Percentiles rank a stretch among this genome's conserved stretches.
Evolutionary conservation across 148 eudicot species (phyloP).

Genomic region (Cornus suecica): DNA sequence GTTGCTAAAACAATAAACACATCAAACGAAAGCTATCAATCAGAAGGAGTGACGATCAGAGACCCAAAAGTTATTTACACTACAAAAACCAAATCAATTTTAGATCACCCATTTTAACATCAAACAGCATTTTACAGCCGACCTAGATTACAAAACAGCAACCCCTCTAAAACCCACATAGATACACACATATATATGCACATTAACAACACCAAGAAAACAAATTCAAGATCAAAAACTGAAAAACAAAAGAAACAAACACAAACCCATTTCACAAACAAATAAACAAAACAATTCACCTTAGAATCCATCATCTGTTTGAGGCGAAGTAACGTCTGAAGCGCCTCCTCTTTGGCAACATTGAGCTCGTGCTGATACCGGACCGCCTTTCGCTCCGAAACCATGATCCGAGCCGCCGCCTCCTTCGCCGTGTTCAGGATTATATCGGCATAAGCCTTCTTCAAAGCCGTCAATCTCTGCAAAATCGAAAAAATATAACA

Average conservation of each 20-base stretch:
- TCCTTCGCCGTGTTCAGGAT: constrained; percentile 72
- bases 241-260: too few relatives aligned
- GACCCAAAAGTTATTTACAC: neutral
- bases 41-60: neutral
- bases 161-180: neutral
- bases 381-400: constrained; percentile 60
- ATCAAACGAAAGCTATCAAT: neutral
- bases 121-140: constrained; percentile 1
- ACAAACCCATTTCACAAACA: constrained; percentile 15
- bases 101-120: neutral
- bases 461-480: constrained; percentile 75
- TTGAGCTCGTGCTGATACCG: constrained; percentile 49
- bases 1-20: neutral
- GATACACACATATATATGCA: too few relatives aligned
- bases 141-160: constrained; percentile 4
- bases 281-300: constrained; percentile 34
- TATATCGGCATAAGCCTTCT: constrained; percentile 86
- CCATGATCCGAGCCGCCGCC: constrained; percentile 73
- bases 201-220: neutral
- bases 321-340: constrained; percentile 56
- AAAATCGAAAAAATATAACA: neutral
- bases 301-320: constrained; percentile 72
- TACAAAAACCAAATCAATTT: neutral
- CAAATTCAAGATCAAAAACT: neutral
- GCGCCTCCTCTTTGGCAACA: constrained; percentile 66